Conservation (phyloP, 768 basidiomycete species). For the Chiua virens region DNA sequence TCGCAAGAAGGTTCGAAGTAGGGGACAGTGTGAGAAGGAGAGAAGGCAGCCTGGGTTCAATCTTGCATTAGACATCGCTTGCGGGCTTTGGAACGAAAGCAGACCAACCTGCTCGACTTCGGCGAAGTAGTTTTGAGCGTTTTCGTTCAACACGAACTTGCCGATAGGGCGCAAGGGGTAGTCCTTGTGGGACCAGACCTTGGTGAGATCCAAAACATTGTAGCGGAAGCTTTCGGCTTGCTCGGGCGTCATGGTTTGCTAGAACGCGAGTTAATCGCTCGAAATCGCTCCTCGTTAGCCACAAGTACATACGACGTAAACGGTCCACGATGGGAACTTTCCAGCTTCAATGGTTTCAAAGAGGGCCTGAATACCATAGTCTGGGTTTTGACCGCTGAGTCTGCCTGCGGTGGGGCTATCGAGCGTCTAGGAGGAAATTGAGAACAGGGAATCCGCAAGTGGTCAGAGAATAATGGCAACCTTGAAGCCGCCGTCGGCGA, state of each 20-base stretch:
- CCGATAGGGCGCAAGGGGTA: slow-evolving; percentile 90
- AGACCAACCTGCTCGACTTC: slow-evolving; percentile 85
- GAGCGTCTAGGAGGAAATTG: slow-evolving; percentile 52
- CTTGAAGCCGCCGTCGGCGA: slow-evolving; percentile 80
- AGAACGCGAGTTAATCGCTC: slow-evolving; percentile 14
- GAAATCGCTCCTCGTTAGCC: not conserved
- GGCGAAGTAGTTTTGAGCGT: slow-evolving; percentile 85
- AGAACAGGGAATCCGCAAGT: not conserved
- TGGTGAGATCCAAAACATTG: slow-evolving; percentile 90
- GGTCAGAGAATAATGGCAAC: slow-evolving; percentile 29
- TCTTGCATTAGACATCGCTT: slow-evolving; percentile 6
- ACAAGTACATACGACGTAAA: slow-evolving; percentile 64
- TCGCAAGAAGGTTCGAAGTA: slow-evolving; percentile 91
- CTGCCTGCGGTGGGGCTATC: slow-evolving; percentile 62
- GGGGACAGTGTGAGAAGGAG: slow-evolving; percentile 83
- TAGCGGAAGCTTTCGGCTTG: slow-evolving; percentile 90
- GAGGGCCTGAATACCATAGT: slow-evolving; percentile 78
- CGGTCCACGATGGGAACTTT: slow-evolving; percentile 83
- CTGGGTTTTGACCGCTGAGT: slow-evolving; percentile 74
- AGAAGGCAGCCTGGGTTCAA: slow-evolving; percentile 62
- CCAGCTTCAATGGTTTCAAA: slow-evolving; percentile 82
- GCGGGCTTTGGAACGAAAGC: slow-evolving; percentile 27
- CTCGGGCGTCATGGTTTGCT: slow-evolving; percentile 92
- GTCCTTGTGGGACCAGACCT: slow-evolving; percentile 85
- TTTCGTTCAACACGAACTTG: slow-evolving; percentile 78